Evolutionary conservation across 768 basidiomycete genomes (phyloP).

Genomic region (Gyrodon lividus): DNA sequence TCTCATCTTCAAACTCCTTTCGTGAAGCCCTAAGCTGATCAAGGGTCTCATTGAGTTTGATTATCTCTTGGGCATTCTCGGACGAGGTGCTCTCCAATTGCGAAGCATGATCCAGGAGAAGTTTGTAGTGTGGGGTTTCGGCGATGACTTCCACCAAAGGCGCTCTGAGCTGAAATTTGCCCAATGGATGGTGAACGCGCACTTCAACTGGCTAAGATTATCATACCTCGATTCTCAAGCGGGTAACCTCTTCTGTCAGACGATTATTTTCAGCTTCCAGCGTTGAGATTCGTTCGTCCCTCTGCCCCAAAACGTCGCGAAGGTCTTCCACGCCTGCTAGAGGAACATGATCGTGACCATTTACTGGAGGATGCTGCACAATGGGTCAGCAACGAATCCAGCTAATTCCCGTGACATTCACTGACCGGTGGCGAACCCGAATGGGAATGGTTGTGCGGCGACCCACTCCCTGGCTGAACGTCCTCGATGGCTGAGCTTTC

Average conservation of each 20-base stretch:
- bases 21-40: constrained; percentile 38
- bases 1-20: constrained; percentile 47
- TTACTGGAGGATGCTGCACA: constrained; percentile 41
- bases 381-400: constrained; percentile 34
- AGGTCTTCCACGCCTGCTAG: constrained; percentile 41
- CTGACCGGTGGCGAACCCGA: constrained; percentile 73
- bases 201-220: background rate
- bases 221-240: constrained; percentile 47
- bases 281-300: constrained; percentile 45
- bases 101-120: constrained; percentile 53
- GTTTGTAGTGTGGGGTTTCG: constrained; percentile 54
- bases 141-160: constrained; percentile 45
- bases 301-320: constrained; percentile 24
- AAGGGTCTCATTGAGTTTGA: constrained; percentile 45
- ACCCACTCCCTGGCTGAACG: constrained; percentile 40
- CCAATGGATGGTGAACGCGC: background rate
- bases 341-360: constrained; percentile 41
- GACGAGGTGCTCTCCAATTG: constrained; percentile 42
- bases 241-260: constrained; percentile 45
- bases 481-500: constrained; percentile 31
- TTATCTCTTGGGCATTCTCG: constrained; percentile 40
- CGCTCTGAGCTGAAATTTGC: constrained; percentile 34
- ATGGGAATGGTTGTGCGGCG: constrained; percentile 45
- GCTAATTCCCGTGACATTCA: constrained; percentile 41
- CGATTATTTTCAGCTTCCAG: constrained; percentile 45